Base-by-base conservation (phyloP, 2,329 filamentous ascomycete species). In the Blastomyces parvus region DNA sequence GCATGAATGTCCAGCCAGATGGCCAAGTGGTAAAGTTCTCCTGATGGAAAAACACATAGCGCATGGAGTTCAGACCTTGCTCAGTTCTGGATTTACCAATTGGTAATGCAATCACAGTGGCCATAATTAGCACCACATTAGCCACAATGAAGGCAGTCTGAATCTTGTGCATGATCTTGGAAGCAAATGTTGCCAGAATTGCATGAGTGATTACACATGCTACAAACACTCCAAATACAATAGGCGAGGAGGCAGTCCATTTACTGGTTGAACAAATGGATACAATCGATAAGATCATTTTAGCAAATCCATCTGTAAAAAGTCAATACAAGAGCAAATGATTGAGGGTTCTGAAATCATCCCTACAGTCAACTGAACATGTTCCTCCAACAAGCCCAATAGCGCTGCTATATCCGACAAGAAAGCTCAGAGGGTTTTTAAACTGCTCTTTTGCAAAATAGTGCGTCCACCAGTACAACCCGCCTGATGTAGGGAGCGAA, bases 381-480 rank as follows among this genome's bases (percentile, higher is more conserved):
- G 86, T 76, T 8, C 84, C 84, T 38, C 83, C 84, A n/a, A 86
- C 77, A 9, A 85, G 71, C 6, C 84, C 84, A 25, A 86, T 75
- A 1, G 82, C 86, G 68, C 86, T 86, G 70, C 82, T 84, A 67
- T 85, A 85, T 36, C 83, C 83, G n/a, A 86, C 83, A 42, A 85
- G 70, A 68, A 85, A 86, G 66, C 80, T 83, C n/a, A 86, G 71
- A 3, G 82, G 80, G 69, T 85, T 85, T 65, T 82, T 79, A 64
- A 77, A 82, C 50, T 79, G 80, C 2, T 81, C 80, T 2, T 78
- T 80, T 14, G 81, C 79, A 69, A 84, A 85, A 71, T 83, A 83
- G 67, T 86, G 83, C 7, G 83, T 84, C 81, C 82, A 81, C 73
- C 77, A 86, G 69, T 85, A 85, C 1, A 86, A 73, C 0, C 83